These are phyloP conservation scores for Ophiostoma angusticollis DNA, from an alignment of 2,329 filamentous ascomycete genomes.

Conservation along the genomic window DNA sequence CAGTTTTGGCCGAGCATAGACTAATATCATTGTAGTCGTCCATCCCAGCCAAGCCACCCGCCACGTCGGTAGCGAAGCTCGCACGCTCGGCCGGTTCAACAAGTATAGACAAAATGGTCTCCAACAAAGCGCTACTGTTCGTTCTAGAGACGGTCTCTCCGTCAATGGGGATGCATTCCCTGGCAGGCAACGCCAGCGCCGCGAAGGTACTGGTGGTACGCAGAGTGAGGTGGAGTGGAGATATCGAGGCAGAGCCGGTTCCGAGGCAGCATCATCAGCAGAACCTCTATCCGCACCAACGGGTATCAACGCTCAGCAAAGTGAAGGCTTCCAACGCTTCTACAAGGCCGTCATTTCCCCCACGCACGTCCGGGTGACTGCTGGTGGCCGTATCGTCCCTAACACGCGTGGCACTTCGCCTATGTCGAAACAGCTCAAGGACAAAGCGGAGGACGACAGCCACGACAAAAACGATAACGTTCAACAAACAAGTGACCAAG, in stretches of 20 bases:
- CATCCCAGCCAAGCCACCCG: not conserved
- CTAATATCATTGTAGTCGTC: not conserved
- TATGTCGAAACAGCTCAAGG: slow-evolving; percentile 37
- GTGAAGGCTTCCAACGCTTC: slow-evolving; percentile 54
- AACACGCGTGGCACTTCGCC: slow-evolving; percentile 44
- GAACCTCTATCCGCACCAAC: slow-evolving; percentile 42
- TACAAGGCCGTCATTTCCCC: slow-evolving; percentile 57
- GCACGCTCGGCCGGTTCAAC: slow-evolving; percentile 7
- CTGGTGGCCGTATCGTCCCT: slow-evolving; percentile 53
- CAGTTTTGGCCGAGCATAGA: not conserved
- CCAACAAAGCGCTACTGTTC: not conserved
- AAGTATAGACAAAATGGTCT: slow-evolving; percentile 8
- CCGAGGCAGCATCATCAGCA: slow-evolving; percentile 30
- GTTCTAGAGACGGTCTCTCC: slow-evolving; percentile 21
- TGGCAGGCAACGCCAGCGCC: slow-evolving; percentile 16
- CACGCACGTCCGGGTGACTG: slow-evolving; percentile 53
- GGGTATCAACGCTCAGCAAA: slow-evolving; percentile 40
- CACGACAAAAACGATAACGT: slow-evolving; percentile 16
- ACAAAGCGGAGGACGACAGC: slow-evolving; percentile 18
- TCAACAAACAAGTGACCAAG: slow-evolving; percentile 8
- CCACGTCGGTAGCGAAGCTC: slow-evolving; percentile 1
- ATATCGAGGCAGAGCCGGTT: slow-evolving; percentile 32
- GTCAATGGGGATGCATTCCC: slow-evolving; percentile 22
- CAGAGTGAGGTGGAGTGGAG: slow-evolving; percentile 14
- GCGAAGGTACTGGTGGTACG: slow-evolving; percentile 10